Evolutionary conservation across 805 yeast genomes (phyloP), one percentile per base, ranked within the genome.

Genomic region (Cyberlindnera amylophila): DNA sequence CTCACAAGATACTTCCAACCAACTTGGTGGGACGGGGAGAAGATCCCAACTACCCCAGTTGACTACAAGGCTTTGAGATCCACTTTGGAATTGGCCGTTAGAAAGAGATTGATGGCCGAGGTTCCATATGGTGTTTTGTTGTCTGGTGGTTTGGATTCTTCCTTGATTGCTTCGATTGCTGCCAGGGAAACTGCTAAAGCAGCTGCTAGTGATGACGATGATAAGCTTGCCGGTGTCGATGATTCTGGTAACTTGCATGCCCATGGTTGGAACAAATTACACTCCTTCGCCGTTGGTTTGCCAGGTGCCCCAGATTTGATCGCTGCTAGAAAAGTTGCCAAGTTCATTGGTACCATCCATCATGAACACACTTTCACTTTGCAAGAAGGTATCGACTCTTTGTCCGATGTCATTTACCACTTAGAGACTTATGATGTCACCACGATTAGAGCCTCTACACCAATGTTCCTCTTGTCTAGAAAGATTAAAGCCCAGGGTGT

Each of bases 401-500:
- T 93, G 55, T 77, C 82, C 55, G 99, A 93, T 65, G 98, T 91
- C 45, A 93, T 93, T 56, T 81, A 81, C 70, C 97, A 91, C 69
- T 77, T 93, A 65, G 99, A 93, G 72, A 93, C 99, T 28, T 93
- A 83, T 61, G 99, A 93, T 65, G 99, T 93, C 53, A 93, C 99
- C 55, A 93, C 99, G 38, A 90, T 93, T 64, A 82, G 99, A 70
- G 99, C 99, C 27, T 90, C 98, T 9, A 93, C 99, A 32, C 99
- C 99, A 54, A 93, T 93, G 99, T 93, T 90, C 74, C 72, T 93
- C 58, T 73, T 93, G 54, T 84, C 96, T 13, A 79, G 99, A 68
- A 93, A 93, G 73, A 93, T 93, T 74, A 93, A 93, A 75, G 99
- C 99, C 39, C 97, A 91, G 70, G 99, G 99, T 67, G 96, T 93